These are phyloP conservation scores for Auxenochlorella pyrenoidosa DNA, from an alignment of 139 green algal genomes.

Conservation along the genomic window DNA sequence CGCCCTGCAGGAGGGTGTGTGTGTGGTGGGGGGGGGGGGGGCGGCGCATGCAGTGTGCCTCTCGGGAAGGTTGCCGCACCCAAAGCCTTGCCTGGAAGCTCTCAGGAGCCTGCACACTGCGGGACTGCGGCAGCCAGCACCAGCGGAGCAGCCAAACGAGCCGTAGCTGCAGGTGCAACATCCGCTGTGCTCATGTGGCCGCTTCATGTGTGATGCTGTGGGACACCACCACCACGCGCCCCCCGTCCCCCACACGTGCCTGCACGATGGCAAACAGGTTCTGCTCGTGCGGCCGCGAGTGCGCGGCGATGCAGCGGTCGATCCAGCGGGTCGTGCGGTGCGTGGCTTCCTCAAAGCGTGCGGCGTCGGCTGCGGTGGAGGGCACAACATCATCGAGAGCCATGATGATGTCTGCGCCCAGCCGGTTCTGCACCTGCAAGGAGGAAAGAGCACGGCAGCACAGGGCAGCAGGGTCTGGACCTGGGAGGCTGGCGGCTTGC, in stretches of 20 bases:
- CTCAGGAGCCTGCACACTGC: no score
- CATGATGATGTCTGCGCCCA: constrained; percentile 97
- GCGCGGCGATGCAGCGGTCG: constrained; percentile 94
- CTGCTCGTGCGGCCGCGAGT: constrained; percentile 84
- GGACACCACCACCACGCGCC: no score
- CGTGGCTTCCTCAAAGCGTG: constrained; percentile 92
- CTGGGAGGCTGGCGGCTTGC: no score
- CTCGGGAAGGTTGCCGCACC: not conserved
- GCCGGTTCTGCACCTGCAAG: constrained; percentile 72
- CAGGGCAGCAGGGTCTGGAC: no score
- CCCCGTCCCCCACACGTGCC: not conserved
- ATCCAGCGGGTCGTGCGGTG: constrained; percentile 94
- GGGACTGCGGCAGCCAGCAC: no score
- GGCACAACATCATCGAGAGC: constrained; percentile 97
- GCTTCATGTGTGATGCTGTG: not conserved
- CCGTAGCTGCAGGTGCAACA: no score
- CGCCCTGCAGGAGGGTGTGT: constrained; percentile 52
- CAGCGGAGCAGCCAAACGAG: not conserved
- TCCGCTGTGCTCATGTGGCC: not conserved
- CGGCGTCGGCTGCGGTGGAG: constrained; percentile 46
- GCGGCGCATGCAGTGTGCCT: no score
- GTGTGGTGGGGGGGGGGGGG: no score
- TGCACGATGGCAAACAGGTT: constrained; percentile 94
- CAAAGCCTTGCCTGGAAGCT: not conserved
- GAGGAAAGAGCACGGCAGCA: not conserved